Evolutionary conservation across 208 protist species (phyloP).

Genomic region (Willaertia magna): DNA sequence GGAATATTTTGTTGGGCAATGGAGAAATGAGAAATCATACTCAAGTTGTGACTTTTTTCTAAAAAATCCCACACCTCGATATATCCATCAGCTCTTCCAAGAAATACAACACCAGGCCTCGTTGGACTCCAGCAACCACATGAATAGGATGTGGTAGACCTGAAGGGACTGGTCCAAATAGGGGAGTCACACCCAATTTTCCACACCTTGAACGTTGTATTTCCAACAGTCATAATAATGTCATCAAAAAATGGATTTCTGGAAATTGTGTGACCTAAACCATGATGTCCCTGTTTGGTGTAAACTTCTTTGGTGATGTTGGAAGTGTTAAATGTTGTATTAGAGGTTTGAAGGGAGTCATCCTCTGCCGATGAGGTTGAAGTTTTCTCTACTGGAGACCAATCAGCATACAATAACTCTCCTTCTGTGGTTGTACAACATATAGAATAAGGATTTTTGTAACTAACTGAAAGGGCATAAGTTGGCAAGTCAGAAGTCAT

Average conservation of each 20-base stretch:
- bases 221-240: constrained; percentile 66
- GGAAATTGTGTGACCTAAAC: constrained; percentile 54
- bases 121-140: constrained; percentile 65
- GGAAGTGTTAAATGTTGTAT: constrained; percentile 28
- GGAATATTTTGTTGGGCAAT: constrained; percentile 66
- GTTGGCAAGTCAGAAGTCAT: not conserved
- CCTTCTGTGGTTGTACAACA: constrained; percentile 51
- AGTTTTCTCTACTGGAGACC: constrained; percentile 38
- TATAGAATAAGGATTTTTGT: constrained; percentile 43
- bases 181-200: constrained; percentile 47
- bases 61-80: constrained; percentile 72
- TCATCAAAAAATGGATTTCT: constrained; percentile 63
- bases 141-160: constrained; percentile 38
- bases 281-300: constrained; percentile 49
- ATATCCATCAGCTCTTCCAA: constrained; percentile 60
- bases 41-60: constrained; percentile 62
- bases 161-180: constrained; percentile 51
- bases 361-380: not conserved
- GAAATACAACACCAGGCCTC: constrained; percentile 52
- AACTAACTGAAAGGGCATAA: not conserved
- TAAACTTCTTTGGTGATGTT: constrained; percentile 48
- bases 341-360: not conserved
- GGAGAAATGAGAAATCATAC: constrained; percentile 51
- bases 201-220: constrained; percentile 72
- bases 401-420: constrained; percentile 50